Conservation (phyloP, 78 protist genomes). For the Dictyostelium brefeldianum region DNA sequence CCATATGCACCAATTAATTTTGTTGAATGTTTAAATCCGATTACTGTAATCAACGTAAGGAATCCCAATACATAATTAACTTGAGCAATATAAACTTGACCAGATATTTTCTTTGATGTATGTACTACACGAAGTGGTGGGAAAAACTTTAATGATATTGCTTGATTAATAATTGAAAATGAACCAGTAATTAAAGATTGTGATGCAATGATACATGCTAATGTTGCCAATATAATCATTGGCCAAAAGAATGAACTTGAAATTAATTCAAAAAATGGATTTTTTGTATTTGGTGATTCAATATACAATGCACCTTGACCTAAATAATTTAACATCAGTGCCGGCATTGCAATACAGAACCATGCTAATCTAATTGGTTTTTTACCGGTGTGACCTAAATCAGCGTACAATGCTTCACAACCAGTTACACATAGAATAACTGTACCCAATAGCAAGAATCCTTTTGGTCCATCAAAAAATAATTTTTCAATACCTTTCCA, state of each 20-base stretch:
- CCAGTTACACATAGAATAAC: slow-evolving; percentile 22
- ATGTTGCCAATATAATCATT: slow-evolving; percentile 16
- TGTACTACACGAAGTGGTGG: slow-evolving; percentile 27
- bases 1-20: slow-evolving; percentile 45
- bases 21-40: slow-evolving; percentile 50
- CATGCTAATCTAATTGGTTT: slow-evolving; percentile 43
- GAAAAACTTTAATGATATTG: slow-evolving; percentile 17
- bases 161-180: slow-evolving; percentile 34
- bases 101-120: slow-evolving; percentile 29
- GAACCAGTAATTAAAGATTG: slow-evolving; percentile 27
- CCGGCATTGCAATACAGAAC: slow-evolving; percentile 17
- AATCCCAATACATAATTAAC: slow-evolving; percentile 24
- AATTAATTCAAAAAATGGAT: slow-evolving; percentile 41
- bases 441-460: slow-evolving; percentile 8
- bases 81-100: slow-evolving; percentile 47
- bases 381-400: slow-evolving; percentile 48
- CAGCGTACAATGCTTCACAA: slow-evolving; percentile 48
- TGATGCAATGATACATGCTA: slow-evolving; percentile 34
- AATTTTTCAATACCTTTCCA: slow-evolving; percentile 39
- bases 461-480: neutral
- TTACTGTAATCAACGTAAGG: slow-evolving; percentile 12
- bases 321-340: slow-evolving; percentile 31
- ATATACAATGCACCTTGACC: slow-evolving; percentile 42
- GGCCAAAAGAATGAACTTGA: slow-evolving; percentile 53
- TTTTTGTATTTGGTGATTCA: slow-evolving; percentile 1